A percentile compares a stretch with the other conserved stretches of the same genome.
These are phyloP conservation scores for Phytophthora pseudosyringae DNA, from an alignment of 352 stramenopile species.

Conservation along the genomic window DNA sequence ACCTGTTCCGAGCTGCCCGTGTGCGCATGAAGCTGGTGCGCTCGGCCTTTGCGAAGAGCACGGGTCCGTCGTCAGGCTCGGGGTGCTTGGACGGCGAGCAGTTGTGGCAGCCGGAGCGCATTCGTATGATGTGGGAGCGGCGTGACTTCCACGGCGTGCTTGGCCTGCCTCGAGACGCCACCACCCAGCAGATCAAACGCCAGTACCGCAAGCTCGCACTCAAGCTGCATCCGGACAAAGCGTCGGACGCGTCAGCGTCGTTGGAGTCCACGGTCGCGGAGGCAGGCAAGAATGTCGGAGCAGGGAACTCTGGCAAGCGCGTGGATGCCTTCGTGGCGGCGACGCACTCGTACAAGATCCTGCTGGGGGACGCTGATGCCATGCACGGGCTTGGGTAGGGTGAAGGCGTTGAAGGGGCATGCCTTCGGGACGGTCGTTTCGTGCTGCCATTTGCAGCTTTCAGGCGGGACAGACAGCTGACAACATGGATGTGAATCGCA, in stretches of 20 bases:
- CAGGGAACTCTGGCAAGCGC: constrained; percentile 36
- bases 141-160: constrained; percentile 81
- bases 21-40: constrained; percentile 85
- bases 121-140: constrained; percentile 82
- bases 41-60: constrained; percentile 46
- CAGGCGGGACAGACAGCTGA: not conserved
- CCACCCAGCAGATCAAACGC: constrained; percentile 75
- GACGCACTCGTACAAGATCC: constrained; percentile 81
- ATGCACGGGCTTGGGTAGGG: constrained; percentile 33
- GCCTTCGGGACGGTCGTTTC: constrained; percentile 21
- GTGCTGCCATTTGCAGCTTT: constrained; percentile 10
- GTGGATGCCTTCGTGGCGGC: constrained; percentile 85
- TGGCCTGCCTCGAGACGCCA: constrained; percentile 67
- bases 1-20: constrained; percentile 75
- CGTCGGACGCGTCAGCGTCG: constrained; percentile 39
- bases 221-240: constrained; percentile 86
- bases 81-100: constrained; percentile 65
- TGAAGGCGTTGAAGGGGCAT: constrained; percentile 19
- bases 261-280: constrained; percentile 42
- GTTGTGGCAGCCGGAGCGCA: constrained; percentile 81
- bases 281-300: constrained; percentile 17
- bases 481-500: constrained; percentile 92
- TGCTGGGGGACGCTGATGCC: constrained; percentile 55
- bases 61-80: constrained; percentile 34
- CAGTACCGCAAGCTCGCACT: constrained; percentile 88